Percentiles rank a stretch among this genome's conserved stretches.
Conservation (phyloP, 345 rosid species). For the Citrus medica region DNA sequence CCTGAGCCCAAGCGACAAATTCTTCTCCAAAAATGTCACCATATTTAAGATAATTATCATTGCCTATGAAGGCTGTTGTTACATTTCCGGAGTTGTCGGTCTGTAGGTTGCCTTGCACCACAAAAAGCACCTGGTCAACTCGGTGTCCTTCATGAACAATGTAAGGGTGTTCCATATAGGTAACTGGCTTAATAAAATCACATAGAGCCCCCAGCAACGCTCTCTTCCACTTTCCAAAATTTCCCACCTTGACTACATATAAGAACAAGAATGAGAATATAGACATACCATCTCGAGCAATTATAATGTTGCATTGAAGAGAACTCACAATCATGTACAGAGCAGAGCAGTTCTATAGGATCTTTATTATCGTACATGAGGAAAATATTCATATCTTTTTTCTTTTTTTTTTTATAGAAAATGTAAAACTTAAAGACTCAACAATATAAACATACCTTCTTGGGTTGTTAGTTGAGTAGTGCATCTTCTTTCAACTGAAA, state of each 20-base stretch:
- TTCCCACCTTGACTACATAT: background rate
- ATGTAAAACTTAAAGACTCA: no score
- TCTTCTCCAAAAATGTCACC: background rate
- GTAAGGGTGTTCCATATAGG: background rate
- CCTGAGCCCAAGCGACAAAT: background rate
- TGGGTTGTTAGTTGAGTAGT: no score
- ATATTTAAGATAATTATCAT: background rate
- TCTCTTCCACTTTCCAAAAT: constrained; percentile 27
- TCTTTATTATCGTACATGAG: no score
- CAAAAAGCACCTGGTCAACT: constrained; percentile 26
- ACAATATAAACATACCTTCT: no score
- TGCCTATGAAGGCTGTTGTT: background rate
- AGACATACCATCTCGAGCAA: no score
- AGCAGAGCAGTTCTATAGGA: no score
- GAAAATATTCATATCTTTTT: no score
- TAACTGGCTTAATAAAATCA: background rate
- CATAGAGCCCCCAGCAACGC: constrained; percentile 23
- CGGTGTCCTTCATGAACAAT: constrained; percentile 33
- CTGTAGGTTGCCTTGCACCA: background rate
- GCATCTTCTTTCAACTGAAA: no score
- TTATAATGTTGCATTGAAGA: no score
- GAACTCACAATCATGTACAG: no score
- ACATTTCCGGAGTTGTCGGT: background rate
- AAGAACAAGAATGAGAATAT: no score
- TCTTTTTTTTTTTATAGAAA: no score